Evolutionary conservation across 768 basidiomycete genomes (phyloP).

Genomic region (Boletus sp.): DNA sequence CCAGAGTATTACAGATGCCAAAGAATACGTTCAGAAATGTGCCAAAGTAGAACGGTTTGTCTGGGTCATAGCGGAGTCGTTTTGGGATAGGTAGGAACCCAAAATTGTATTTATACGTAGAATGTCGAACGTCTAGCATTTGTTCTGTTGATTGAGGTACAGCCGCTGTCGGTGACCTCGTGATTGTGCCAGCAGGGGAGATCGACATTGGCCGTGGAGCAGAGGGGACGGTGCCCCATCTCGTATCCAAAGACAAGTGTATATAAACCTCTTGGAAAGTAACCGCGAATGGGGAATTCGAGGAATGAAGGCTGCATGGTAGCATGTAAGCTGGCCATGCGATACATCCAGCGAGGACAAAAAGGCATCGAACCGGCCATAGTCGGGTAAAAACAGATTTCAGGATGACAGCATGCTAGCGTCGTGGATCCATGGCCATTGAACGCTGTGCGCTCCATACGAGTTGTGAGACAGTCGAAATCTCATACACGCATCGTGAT

Average conservation of each 20-base stretch:
- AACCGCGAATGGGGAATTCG: background rate
- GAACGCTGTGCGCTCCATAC: background rate
- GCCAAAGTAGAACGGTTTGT: constrained; percentile 48
- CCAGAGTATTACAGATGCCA: constrained; percentile 54
- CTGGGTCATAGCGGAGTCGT: constrained; percentile 47
- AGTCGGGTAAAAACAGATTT: background rate
- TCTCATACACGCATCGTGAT: background rate
- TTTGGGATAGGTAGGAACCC: constrained; percentile 60
- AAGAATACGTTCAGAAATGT: constrained; percentile 53
- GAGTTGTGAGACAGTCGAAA: background rate
- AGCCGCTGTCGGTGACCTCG: background rate
- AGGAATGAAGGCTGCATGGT: background rate
- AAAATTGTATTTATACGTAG: constrained; percentile 38
- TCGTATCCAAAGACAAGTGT: background rate
- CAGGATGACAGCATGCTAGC: background rate
- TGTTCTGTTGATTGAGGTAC: background rate
- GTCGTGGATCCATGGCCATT: background rate
- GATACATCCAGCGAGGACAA: background rate
- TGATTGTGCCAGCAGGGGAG: background rate
- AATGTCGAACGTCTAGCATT: background rate
- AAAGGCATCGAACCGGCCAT: background rate
- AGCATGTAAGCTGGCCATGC: background rate
- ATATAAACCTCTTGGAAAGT: constrained; percentile 4
- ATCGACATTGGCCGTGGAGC: constrained; percentile 1
- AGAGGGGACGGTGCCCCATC: constrained; percentile 1